phyloP scores from a whole-genome alignment of 2,329 filamentous ascomycete genomes.

The Fusarium veterinarium region DNA sequence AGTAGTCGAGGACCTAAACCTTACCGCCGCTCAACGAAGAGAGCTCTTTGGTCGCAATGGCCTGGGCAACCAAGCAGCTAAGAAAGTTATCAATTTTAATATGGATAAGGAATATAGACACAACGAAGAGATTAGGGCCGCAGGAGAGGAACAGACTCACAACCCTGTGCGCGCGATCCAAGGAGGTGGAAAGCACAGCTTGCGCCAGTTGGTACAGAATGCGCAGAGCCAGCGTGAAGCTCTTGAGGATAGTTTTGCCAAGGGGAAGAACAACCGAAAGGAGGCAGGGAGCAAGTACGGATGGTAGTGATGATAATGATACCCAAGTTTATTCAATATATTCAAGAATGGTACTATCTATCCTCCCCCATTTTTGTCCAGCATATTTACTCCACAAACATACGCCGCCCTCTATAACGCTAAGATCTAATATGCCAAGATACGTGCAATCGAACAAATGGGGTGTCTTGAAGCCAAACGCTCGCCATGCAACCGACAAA shows the following conservation, averaged over 20 bases:
- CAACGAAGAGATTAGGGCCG: slow-evolving; percentile 80
- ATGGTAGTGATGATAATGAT: slow-evolving; percentile 64
- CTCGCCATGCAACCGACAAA: slow-evolving; percentile 15
- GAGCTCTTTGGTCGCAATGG: slow-evolving; percentile 84
- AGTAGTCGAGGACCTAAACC: slow-evolving; percentile 81
- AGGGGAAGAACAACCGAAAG: slow-evolving; percentile 80
- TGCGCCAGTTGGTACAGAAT: slow-evolving; percentile 87
- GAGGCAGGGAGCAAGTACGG: slow-evolving; percentile 88
- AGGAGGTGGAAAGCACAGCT: slow-evolving; percentile 80
- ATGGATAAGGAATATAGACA: slow-evolving; percentile 87
- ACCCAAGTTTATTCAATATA: slow-evolving; percentile 32
- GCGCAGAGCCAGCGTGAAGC: slow-evolving; percentile 86
- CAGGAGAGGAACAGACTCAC: slow-evolving; percentile 77
- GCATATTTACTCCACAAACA: not conserved
- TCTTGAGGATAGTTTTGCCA: slow-evolving; percentile 90
- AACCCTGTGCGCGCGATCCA: slow-evolving; percentile 88
- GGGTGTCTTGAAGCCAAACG: slow-evolving; percentile 21
- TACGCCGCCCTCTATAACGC: slow-evolving; percentile 22
- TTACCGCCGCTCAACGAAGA: slow-evolving; percentile 79
- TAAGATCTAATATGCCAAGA: slow-evolving; percentile 14
- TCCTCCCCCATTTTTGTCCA: slow-evolving; percentile 1
- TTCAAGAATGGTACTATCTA: slow-evolving; percentile 19
- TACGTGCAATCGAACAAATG: slow-evolving; percentile 9
- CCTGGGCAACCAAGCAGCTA: slow-evolving; percentile 49
- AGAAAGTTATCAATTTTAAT: slow-evolving; percentile 86